A percentile compares a stretch with the other conserved stretches of the same genome.
Conservation (phyloP, 1,284 basidiomycete species). For the Sporisorium sorghi region DNA sequence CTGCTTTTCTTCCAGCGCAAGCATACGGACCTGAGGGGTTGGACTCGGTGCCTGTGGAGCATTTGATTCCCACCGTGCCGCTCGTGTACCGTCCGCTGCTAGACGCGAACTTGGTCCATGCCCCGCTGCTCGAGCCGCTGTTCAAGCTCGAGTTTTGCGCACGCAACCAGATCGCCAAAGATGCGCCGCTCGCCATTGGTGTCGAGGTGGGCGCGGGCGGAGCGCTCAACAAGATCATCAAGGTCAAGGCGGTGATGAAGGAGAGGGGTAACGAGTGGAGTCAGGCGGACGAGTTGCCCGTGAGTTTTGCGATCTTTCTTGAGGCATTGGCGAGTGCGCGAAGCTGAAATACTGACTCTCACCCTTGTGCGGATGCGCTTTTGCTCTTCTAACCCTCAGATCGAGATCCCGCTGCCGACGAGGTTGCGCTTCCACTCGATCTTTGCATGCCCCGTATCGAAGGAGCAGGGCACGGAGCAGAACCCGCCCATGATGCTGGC, state of each 20-base stretch:
- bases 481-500: slow-evolving; percentile 98
- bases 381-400: slow-evolving; percentile 77
- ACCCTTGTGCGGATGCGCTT: neutral
- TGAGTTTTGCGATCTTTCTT: slow-evolving; percentile 72
- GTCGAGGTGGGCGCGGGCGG: slow-evolving; percentile 91
- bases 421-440: slow-evolving; percentile 90
- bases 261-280: slow-evolving; percentile 91
- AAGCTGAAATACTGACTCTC: slow-evolving; percentile 5
- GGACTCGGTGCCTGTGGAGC: slow-evolving; percentile 40
- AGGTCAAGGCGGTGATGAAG: slow-evolving; percentile 89
- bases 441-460: slow-evolving; percentile 96
- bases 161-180: slow-evolving; percentile 84
- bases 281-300: slow-evolving; percentile 85
- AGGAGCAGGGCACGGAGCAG: slow-evolving; percentile 89
- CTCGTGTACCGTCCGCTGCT: slow-evolving; percentile 53
- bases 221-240: slow-evolving; percentile 87
- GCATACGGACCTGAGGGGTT: slow-evolving; percentile 31
- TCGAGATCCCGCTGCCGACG: slow-evolving; percentile 86
- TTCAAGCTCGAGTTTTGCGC: slow-evolving; percentile 92
- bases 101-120: slow-evolving; percentile 70
- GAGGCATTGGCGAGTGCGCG: neutral
- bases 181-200: slow-evolving; percentile 85
- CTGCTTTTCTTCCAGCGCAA: slow-evolving; percentile 64
- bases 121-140: slow-evolving; percentile 79
- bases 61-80: slow-evolving; percentile 48